A percentile compares a stretch with the other conserved stretches of the same genome.
These are phyloP conservation scores for Bathelium albidoporum DNA, from an alignment of 495 filamentous ascomycete species.

Conservation along the genomic window DNA sequence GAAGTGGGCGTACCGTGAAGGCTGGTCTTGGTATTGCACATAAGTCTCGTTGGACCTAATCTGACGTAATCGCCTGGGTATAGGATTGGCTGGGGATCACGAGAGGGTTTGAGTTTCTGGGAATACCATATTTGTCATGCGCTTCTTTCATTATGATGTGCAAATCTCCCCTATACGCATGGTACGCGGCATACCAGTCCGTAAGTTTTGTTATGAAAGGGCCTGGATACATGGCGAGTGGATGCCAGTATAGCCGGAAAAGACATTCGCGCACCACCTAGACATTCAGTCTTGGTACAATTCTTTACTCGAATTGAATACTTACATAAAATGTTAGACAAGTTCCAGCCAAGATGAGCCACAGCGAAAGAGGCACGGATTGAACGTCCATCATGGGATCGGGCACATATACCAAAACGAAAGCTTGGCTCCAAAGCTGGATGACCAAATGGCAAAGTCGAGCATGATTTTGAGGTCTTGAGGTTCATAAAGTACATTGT, in stretches of 20 bases:
- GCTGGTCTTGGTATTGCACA: not conserved
- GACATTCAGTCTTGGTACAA: not conserved
- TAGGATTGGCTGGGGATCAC: not conserved
- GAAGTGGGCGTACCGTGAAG: not conserved
- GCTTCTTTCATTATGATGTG: not conserved
- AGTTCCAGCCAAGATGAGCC: not conserved
- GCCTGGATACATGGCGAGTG: slow-evolving; percentile 4
- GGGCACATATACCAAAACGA: too few relatives aligned
- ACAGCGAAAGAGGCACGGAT: too few relatives aligned
- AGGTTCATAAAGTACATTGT: too few relatives aligned
- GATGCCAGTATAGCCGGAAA: slow-evolving; percentile 5
- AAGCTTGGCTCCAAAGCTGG: too few relatives aligned
- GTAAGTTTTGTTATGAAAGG: slow-evolving; percentile 5
- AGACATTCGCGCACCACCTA: not conserved
- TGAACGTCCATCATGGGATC: too few relatives aligned
- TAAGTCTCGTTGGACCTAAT: not conserved
- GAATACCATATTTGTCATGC: slow-evolving; percentile 6
- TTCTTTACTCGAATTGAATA: not conserved
- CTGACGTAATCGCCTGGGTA: not conserved
- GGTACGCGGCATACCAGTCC: not conserved
- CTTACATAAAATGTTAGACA: not conserved
- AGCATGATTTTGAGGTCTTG: too few relatives aligned
- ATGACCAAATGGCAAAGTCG: too few relatives aligned
- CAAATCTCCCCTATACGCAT: not conserved
- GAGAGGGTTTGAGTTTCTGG: not conserved